Evolutionary conservation across 768 basidiomycete species (phyloP).

Genomic region (Ramaria rubella): DNA sequence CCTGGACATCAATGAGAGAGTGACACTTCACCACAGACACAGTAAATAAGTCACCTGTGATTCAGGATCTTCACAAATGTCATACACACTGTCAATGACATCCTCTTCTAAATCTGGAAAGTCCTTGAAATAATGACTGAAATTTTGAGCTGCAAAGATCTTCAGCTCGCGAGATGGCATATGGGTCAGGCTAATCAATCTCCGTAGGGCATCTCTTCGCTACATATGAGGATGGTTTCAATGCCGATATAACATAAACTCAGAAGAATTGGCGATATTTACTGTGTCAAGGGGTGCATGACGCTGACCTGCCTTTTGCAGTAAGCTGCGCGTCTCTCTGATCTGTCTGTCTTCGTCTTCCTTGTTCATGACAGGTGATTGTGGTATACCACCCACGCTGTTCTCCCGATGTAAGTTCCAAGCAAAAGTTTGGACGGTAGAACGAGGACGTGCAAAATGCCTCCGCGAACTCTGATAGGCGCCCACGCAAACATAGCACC

Average conservation of each 20-base stretch:
- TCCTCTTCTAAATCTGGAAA: conserved; percentile 69
- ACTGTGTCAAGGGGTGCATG: conserved; percentile 7
- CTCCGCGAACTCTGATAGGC: neutral
- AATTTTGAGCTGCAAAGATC: conserved; percentile 49
- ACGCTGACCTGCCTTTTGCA: conserved; percentile 11
- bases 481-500: neutral
- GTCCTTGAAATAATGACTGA: conserved; percentile 54
- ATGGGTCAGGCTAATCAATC: conserved; percentile 49
- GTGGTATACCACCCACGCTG: neutral
- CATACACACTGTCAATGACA: conserved; percentile 72
- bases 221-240: neutral
- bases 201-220: conserved; percentile 28
- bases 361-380: conserved; percentile 8
- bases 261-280: neutral
- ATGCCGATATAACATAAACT: neutral
- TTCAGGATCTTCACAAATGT: conserved; percentile 66
- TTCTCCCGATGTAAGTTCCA: neutral
- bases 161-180: conserved; percentile 42
- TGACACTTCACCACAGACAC: neutral
- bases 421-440: neutral
- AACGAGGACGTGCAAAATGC: neutral
- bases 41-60: conserved; percentile 33
- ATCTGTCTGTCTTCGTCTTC: conserved; percentile 8
- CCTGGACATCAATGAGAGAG: conserved; percentile 30
- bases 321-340: conserved; percentile 8